Evolutionary conservation across 2,329 filamentous ascomycete species (phyloP).

Genomic region (Lithohypha guttulata): DNA sequence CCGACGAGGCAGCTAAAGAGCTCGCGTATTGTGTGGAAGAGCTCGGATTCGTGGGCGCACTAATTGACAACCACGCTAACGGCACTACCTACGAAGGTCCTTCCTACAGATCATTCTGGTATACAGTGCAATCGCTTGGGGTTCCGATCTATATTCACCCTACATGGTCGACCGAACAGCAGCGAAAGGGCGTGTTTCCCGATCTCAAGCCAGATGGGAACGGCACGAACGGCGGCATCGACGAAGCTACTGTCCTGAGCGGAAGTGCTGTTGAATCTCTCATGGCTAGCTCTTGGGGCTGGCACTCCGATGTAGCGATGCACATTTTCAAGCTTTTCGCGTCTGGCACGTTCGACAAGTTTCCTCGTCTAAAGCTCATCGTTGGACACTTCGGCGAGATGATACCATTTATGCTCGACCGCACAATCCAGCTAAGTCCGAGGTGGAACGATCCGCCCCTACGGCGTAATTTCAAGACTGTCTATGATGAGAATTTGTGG

Average conservation of each 20-base stretch:
- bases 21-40: conserved; percentile 31
- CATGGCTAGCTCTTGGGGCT: conserved; percentile 25
- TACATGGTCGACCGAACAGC: conserved; percentile 30
- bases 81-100: conserved; percentile 34
- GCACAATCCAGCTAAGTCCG: conserved; percentile 14
- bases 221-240: conserved; percentile 1
- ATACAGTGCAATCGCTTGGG: conserved; percentile 34
- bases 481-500: conserved; percentile 48
- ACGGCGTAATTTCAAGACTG: conserved; percentile 33
- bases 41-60: conserved; percentile 39
- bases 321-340: conserved; percentile 38
- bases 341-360: conserved; percentile 45
- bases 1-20: conserved; percentile 28
- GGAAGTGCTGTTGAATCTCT: conserved; percentile 14
- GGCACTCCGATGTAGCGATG: conserved; percentile 29
- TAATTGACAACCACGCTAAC: conserved; percentile 34
- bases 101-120: conserved; percentile 36
- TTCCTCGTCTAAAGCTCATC: conserved; percentile 44
- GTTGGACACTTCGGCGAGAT: conserved; percentile 44
- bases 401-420: conserved; percentile 43
- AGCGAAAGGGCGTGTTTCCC: conserved; percentile 23
- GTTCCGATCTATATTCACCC: conserved; percentile 45
- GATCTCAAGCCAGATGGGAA: conserved; percentile 3
- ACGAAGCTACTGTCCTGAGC: conserved; percentile 10
- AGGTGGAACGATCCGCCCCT: conserved; percentile 11